Evolutionary conservation across 2,329 filamentous ascomycete genomes (phyloP).

Genomic region (Paracoccidioides brasiliensis): DNA sequence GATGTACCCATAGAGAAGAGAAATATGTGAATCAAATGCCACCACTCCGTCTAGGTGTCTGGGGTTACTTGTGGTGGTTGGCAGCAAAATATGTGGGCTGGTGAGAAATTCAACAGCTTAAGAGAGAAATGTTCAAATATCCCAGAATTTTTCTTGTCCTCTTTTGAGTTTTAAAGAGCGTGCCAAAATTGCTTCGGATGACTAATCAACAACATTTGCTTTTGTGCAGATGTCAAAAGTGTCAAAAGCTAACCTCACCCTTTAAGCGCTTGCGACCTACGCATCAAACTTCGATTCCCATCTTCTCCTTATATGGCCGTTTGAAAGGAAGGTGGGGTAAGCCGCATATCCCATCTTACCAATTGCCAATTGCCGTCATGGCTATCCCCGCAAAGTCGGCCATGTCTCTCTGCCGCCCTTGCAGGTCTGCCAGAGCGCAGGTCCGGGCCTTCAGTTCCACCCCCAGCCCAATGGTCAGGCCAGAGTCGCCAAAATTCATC

Average conservation of each 20-base stretch:
- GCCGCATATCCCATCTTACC: neutral
- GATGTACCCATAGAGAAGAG: conserved; percentile 59
- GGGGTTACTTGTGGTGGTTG: neutral
- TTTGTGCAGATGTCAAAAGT: neutral
- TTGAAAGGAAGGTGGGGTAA: neutral
- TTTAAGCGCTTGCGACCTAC: neutral
- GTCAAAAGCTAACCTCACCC: neutral
- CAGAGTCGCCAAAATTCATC: conserved; percentile 81
- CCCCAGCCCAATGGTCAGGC: conserved; percentile 32
- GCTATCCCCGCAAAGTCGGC: conserved; percentile 6
- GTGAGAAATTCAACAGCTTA: conserved; percentile 16
- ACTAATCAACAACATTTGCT: neutral
- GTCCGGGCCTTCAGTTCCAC: conserved; percentile 29
- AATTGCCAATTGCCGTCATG: conserved; percentile 4
- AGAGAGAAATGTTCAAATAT: conserved; percentile 14
- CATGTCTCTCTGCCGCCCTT: conserved; percentile 28
- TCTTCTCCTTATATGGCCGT: neutral
- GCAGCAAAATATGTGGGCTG: conserved; percentile 13
- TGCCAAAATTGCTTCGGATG: conserved; percentile 8
- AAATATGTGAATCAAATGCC: conserved; percentile 5
- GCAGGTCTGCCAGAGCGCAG: conserved; percentile 23
- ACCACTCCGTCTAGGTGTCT: conserved; percentile 4
- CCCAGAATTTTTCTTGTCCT: conserved; percentile 21
- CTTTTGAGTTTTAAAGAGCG: conserved; percentile 4
- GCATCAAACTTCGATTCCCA: neutral